phyloP scores from a whole-genome alignment of 2,329 filamentous ascomycete species.

The Amesomyces nigricolor region DNA sequence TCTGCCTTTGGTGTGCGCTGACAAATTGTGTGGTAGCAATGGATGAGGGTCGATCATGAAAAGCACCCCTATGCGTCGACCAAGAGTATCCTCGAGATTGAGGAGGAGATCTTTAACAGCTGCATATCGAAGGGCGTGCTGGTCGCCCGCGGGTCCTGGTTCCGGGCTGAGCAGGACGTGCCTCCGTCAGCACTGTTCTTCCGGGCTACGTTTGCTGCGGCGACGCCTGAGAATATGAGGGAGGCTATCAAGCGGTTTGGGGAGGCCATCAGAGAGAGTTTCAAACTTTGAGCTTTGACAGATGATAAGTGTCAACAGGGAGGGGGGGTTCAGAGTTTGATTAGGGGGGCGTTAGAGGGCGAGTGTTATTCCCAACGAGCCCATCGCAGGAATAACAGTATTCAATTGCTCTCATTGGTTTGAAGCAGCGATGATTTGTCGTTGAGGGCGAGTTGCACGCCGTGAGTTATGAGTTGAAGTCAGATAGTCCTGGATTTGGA shows the following conservation, averaged over 20 bases:
- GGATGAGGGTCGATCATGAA: slow-evolving; percentile 63
- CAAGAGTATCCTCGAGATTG: slow-evolving; percentile 59
- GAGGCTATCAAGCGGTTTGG: slow-evolving; percentile 73
- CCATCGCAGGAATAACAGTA: too few relatives aligned
- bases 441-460: too few relatives aligned
- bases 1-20: not conserved
- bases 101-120: slow-evolving; percentile 78
- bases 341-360: not conserved
- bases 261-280: slow-evolving; percentile 60
- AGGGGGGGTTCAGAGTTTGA: not conserved
- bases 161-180: slow-evolving; percentile 65
- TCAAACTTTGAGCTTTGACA: slow-evolving; percentile 27
- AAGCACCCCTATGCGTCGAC: slow-evolving; percentile 56
- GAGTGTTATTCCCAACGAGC: too few relatives aligned
- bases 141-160: slow-evolving; percentile 84
- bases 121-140: slow-evolving; percentile 74
- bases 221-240: slow-evolving; percentile 62
- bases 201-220: slow-evolving; percentile 82
- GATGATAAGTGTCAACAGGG: not conserved
- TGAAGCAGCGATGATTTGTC: too few relatives aligned
- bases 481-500: too few relatives aligned
- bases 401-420: too few relatives aligned
- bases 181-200: slow-evolving; percentile 69
- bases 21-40: slow-evolving; percentile 46
- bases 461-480: too few relatives aligned